Evolutionary conservation across 371 early-diverging fungal genomes (phyloP).

Genomic region (Coemansia sp.): DNA sequence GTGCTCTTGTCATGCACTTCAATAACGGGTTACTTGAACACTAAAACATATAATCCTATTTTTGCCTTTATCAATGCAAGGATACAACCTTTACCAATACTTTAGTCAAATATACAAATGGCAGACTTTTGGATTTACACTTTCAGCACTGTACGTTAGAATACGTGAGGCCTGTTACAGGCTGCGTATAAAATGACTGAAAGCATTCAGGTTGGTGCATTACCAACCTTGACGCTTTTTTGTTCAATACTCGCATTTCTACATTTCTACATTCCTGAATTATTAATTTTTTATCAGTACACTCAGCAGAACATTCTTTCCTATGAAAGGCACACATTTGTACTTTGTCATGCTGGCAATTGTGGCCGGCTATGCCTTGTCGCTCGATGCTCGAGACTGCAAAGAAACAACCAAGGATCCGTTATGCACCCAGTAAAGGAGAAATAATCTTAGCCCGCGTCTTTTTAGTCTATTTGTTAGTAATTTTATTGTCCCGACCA

Average conservation of each 20-base stretch:
- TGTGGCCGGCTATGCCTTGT: not conserved
- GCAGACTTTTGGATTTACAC: not conserved
- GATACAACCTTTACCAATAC: not conserved
- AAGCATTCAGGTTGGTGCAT: not conserved
- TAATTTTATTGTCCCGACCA: not conserved
- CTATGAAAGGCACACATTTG: not conserved
- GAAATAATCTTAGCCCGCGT: too few species aligned
- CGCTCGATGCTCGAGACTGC: constrained; percentile 30
- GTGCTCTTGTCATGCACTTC: too few species aligned
- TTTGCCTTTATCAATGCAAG: not conserved
- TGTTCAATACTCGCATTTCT: not conserved
- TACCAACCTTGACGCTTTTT: not conserved
- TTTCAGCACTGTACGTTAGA: not conserved
- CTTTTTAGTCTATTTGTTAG: not conserved
- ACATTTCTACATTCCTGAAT: not conserved
- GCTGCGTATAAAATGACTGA: not conserved
- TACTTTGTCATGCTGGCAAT: not conserved
- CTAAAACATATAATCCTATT: not conserved
- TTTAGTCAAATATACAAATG: not conserved
- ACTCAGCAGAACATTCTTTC: not conserved
- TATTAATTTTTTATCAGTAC: not conserved
- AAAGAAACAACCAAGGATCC: constrained; percentile 46
- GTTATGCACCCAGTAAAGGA: constrained; percentile 27
- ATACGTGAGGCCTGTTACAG: not conserved
- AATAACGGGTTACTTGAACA: too few species aligned